Base-by-base conservation (phyloP, 805 yeast species). In the Tetrapisispora fleetii region DNA sequence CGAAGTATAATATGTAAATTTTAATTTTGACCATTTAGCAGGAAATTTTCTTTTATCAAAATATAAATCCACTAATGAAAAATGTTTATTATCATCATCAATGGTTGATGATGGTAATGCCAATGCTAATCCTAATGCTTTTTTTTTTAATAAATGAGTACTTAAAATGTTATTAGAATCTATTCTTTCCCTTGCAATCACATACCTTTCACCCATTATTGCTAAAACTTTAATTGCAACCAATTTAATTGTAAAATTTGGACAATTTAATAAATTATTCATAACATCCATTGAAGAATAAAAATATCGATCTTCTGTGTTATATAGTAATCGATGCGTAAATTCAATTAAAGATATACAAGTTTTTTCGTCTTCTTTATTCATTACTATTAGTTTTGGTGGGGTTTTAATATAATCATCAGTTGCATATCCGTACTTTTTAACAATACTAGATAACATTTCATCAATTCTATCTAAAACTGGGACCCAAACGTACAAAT, bases 381-480 rank as follows among this genome's bases (percentile, higher is more conserved):
- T 58, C 49, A 85, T 70, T 16, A 68, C 69, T 27, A 65, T 66
- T 18, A 85, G 72, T 40, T 65, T 72, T 4, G 79, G 75, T 46
- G 65, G 57, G 18, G 74, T 75, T 14, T 71, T 70, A 35, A 69
- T 73, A 47, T 81, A 64, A 33, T 63, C 65, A 8, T 52, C 35
- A 6, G 60, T 50, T 11, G 53, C 51, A 45, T 65, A 63, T 2
- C 54, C 47, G 57, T 86, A 83, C 51, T 78, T 78, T 8, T 66
- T 66, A 16, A 84, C 75, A 21, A 75, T 68, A 3, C 58, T 56
- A 46, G 80, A 84, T 47, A 86, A 67, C 7, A 86, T 73, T 13
- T 70, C 74, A 60, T 90, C 96, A 58, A 90, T 79, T 56, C 82
- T 72, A 63, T 88, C 84, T 56, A 91, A 69, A 1, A 86, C 79